Evolutionary conservation across 75 land plant genomes (phyloP).

Genomic region (Pseudotsuga menziesii): DNA sequence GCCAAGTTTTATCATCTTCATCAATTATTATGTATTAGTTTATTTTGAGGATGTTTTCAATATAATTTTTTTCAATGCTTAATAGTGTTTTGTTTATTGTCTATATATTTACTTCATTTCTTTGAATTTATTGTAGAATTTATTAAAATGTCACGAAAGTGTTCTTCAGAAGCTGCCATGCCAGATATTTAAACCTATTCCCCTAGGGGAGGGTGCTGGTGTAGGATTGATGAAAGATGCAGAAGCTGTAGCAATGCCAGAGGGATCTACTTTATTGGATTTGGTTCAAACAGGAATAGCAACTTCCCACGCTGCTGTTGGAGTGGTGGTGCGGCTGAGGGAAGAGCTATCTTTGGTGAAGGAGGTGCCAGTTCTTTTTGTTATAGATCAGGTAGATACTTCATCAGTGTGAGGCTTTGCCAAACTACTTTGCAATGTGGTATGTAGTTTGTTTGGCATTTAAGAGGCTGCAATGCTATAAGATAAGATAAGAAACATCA

Average conservation of each 20-base stretch:
- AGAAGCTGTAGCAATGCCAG: conserved; percentile 71
- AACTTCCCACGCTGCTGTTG: conserved; percentile 80
- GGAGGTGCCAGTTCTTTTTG: conserved; percentile 87
- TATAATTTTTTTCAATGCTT: no score
- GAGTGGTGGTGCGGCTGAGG: conserved; percentile 83
- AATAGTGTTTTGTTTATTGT: no score
- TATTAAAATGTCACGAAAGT: conserved; percentile 62
- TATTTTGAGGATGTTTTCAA: no score
- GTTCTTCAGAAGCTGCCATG: conserved; percentile 59
- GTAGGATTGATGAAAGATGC: conserved; percentile 62
- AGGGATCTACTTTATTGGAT: conserved; percentile 70
- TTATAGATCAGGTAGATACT: conserved; percentile 73
- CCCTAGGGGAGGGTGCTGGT: conserved; percentile 89
- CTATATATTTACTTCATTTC: neutral
- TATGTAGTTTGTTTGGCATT: neutral
- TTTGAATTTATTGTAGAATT: conserved; percentile 45
- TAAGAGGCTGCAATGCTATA: no score
- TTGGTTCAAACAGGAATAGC: conserved; percentile 74
- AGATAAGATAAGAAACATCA: neutral
- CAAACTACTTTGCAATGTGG: neutral
- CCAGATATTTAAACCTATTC: conserved; percentile 69
- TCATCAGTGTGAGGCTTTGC: neutral
- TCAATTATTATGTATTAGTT: no score
- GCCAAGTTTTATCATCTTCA: no score
- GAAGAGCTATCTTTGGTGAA: conserved; percentile 84